Evolutionary conservation across 2,329 filamentous ascomycete genomes (phyloP).

Genomic region (Xylariaceae sp.): DNA sequence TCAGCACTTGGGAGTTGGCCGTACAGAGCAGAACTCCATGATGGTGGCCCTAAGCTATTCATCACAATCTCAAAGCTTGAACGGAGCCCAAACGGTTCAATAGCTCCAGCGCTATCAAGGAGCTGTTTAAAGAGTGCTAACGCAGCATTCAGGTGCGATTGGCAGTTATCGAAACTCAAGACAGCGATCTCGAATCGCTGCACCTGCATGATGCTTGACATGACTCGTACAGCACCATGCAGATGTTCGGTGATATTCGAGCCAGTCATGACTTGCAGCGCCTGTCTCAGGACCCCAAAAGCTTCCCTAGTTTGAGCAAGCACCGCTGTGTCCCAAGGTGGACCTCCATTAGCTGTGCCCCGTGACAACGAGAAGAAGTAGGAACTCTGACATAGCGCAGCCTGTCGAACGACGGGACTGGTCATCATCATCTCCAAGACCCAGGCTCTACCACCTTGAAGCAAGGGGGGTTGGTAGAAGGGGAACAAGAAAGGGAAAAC

Average conservation of each 20-base stretch:
- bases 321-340: conserved; percentile 29
- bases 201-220: conserved; percentile 45
- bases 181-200: conserved; percentile 42
- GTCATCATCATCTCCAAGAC: conserved; percentile 33
- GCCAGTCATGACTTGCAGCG: conserved; percentile 31
- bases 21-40: conserved; percentile 20
- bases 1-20: conserved; percentile 40
- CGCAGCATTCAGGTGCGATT: conserved; percentile 42
- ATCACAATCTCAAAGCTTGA: conserved; percentile 28
- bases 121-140: conserved; percentile 41
- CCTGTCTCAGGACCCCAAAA: conserved; percentile 29
- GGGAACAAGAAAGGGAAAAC: conserved; percentile 36
- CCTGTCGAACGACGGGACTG: conserved; percentile 31
- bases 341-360: conserved; percentile 14
- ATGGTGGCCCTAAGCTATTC: conserved; percentile 25
- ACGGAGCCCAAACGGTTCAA: not conserved
- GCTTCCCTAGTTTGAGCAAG: conserved; percentile 33
- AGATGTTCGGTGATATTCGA: conserved; percentile 27
- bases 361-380: conserved; percentile 33
- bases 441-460: conserved; percentile 31
- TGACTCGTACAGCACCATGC: conserved; percentile 34
- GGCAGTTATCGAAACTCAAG: conserved; percentile 43
- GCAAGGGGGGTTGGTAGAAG: conserved; percentile 33
- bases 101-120: conserved; percentile 20
- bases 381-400: conserved; percentile 30